Evolutionary conservation across 495 filamentous ascomycete species (phyloP), one percentile per base, ranked within the genome.

Genomic region (Trichoderma virens): DNA sequence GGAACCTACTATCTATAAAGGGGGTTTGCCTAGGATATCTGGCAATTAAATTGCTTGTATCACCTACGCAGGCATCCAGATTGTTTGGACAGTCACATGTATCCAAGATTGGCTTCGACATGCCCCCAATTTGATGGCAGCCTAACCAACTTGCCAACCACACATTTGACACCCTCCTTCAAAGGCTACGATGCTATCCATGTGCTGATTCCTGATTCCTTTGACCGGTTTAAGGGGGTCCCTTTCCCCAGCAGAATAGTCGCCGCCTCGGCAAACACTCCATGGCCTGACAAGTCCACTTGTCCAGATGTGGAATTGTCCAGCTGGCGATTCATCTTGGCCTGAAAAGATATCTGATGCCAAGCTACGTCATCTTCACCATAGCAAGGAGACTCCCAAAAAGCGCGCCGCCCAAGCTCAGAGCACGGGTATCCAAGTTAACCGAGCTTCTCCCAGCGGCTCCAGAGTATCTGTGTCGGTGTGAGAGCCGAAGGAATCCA

Each of bases 221-320:
- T n/a, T n/a, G n/a, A n/a, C n/a, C n/a, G n/a, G n/a, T 47, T 43
- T 47, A 47, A 47, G 43, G 43, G 43, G 43, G 43, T 47, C 43
- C 43, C 43, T 47, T 20, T 47, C 43, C 20, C 43, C 18, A 25
- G 5, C 18, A 47, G 18, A 20, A 47, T 16, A 45, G 41, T 43
- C 1, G 18, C n/a, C n/a, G 43, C 7, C 16, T 47, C 16, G n/a
- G 43, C 43, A 6, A 11, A 3, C 20, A 8, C 2, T 47, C 3
- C 3, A 25, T 16, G 7, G n/a, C 7, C 43, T 7, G n/a, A 47
- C n/a, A 2, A 18, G 16, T 47, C n/a, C 16, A 47, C 43, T 47
- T 6, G 38, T 14, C 38, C n/a, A n/a, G n/a, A n/a, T n/a, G 18
- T 41, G 11, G 11, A 35, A 5, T 35, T 41, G 38, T 23, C 43